phyloP scores from a whole-genome alignment of 129 eudicot species.

The Helichrysum umbraculigerum region DNA sequence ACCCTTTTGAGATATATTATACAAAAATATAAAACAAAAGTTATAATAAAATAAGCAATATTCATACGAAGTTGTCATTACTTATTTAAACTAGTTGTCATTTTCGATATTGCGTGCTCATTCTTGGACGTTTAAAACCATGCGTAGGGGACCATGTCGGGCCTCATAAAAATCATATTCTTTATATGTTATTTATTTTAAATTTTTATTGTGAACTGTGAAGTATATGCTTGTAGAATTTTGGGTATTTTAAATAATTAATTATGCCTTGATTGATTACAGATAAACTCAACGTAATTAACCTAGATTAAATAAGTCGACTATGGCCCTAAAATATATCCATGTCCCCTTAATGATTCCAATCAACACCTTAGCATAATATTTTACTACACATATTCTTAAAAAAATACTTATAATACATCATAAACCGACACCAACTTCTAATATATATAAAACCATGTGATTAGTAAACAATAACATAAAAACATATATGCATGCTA shows the following conservation, averaged over 20 bases:
- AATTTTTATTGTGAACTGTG: neutral
- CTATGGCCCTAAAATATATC: slow-evolving; percentile 26
- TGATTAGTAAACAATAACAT: neutral
- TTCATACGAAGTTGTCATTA: slow-evolving; percentile 19
- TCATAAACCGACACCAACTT: neutral
- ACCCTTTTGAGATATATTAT: slow-evolving; percentile 4
- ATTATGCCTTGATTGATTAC: slow-evolving; percentile 4
- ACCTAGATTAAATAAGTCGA: slow-evolving; percentile 26
- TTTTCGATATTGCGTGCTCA: slow-evolving; percentile 34
- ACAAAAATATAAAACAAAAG: neutral
- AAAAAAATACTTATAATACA: neutral
- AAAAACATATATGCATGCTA: neutral
- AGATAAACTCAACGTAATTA: slow-evolving; percentile 31
- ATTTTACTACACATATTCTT: slow-evolving; percentile 10
- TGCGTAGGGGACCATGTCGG: slow-evolving; percentile 38
- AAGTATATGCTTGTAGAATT: slow-evolving; percentile 29
- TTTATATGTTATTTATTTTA: neutral
- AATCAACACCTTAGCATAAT: slow-evolving; percentile 32
- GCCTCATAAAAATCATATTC: neutral
- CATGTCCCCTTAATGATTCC: slow-evolving; percentile 30
- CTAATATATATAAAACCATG: neutral
- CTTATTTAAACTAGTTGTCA: slow-evolving; percentile 18
- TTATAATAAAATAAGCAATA: neutral
- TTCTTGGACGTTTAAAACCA: slow-evolving; percentile 39
- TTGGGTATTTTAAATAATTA: slow-evolving; percentile 11